Evolutionary conservation across 257 asterid genomes (phyloP), one percentile per base, ranked within the genome.

Genomic region (Nicotiana benthamiana): DNA sequence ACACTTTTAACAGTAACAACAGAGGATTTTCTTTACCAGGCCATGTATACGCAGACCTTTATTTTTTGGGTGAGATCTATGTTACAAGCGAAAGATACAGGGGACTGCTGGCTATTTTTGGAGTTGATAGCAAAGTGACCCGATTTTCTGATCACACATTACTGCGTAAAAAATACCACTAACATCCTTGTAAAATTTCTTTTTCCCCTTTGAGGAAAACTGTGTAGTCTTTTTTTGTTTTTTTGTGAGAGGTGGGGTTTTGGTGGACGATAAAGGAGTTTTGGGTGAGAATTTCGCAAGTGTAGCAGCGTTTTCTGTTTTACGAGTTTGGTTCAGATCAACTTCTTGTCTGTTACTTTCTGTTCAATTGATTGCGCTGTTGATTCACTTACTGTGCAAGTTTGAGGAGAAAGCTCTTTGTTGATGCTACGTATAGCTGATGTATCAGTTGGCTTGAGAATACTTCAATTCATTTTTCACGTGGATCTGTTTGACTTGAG

Each of bases 1-100:
- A 62, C 53, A 13, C 43, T 75, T 75, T 81, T 83, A 82, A 72
- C 67, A 82, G 87, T 78, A 79, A 84, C 85, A 72, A 79, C 81
- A 72, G 80, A 74, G 70, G 51, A 51, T 27, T 67, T 79, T 79
- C 30, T 67, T 64, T 34, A 27, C 57, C 36, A 2, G 40, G 20
- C 11, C 28, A 26, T 52, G 10, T 63, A 26, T 62, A 46, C 28
- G 1, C 4, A 18, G 27, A 22, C 62, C 43, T 27, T 46, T 28
- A 26, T 53, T 15, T 27, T 63, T 46, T 62, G 11, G 26, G 57
- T 46, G 40, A 60, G 53, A 36, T 62, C 46, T 64, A 20, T 30
- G 79, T 10, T 20, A 48, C 79, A 26, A 15, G 79, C 43, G n/a
- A 22, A 46, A 70, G 77, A 53, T 48, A 74, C 24, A 74, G 79